phyloP scores from a whole-genome alignment of 129 eudicot genomes.

The Dittrichia graveolens region DNA sequence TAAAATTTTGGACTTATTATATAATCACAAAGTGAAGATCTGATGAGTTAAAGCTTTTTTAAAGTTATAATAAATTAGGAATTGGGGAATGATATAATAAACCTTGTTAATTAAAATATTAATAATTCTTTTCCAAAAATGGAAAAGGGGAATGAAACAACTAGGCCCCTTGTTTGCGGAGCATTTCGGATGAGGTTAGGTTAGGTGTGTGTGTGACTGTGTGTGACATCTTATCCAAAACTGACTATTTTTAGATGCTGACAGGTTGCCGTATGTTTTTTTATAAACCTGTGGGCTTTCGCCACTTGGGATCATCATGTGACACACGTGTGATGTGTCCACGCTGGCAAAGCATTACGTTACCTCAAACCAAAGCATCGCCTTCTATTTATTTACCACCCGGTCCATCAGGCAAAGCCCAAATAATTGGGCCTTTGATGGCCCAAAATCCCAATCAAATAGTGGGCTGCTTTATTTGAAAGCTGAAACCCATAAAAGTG shows the following conservation, averaged over 20 bases:
- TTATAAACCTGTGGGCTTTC: constrained; percentile 18
- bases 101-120: neutral
- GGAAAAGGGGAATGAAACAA: neutral
- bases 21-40: no score
- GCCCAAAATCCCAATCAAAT: neutral
- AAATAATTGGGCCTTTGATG: neutral
- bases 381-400: neutral
- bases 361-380: neutral
- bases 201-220: no score
- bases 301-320: constrained; percentile 26
- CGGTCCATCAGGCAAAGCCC: neutral
- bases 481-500: no score
- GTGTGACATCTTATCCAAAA: constrained; percentile 30
- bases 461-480: neutral
- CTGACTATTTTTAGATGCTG: neutral
- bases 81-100: neutral
- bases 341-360: constrained; percentile 10
- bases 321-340: neutral
- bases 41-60: neutral
- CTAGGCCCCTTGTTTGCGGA: neutral
- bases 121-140: neutral
- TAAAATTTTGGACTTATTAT: no score
- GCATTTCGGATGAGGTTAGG: constrained; percentile 28
- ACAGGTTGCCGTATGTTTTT: constrained; percentile 16
- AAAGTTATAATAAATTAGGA: neutral